A percentile compares a stretch with the other conserved stretches of the same genome.
These are phyloP conservation scores for Entelexis sorbosivorans DNA, from an alignment of 1,139 yeast genomes.

Conservation along the genomic window DNA sequence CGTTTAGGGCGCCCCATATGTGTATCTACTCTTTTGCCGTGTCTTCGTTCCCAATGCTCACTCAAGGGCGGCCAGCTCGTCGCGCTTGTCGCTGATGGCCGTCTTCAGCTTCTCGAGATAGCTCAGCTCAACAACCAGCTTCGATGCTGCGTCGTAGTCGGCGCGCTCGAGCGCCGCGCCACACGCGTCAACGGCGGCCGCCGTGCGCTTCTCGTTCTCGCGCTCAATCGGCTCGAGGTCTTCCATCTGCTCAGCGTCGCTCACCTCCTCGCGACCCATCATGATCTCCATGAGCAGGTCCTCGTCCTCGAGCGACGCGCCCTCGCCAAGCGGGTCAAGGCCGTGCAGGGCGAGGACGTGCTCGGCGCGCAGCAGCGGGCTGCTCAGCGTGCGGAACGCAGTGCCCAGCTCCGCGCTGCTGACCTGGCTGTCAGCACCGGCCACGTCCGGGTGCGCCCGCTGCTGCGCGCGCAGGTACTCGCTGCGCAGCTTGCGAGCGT, in stretches of 20 bases:
- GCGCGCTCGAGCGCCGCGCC: conserved; percentile 32
- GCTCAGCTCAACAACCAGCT: conserved; percentile 59
- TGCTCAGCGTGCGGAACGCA: conserved; percentile 59
- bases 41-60: too few species aligned
- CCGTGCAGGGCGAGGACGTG: conserved; percentile 40
- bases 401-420: conserved; percentile 50
- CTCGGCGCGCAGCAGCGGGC: conserved; percentile 62
- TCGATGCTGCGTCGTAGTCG: conserved; percentile 48
- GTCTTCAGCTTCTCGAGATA: conserved; percentile 74
- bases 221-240: conserved; percentile 45
- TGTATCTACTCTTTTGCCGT: too few species aligned
- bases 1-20: too few species aligned
- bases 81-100: conserved; percentile 51
- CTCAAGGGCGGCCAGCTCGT: conserved; percentile 8
- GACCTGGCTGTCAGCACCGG: conserved; percentile 28
- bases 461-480: conserved; percentile 70
- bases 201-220: conserved; percentile 49
- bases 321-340: conserved; percentile 33
- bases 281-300: conserved; percentile 58
- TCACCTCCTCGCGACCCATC: conserved; percentile 69
- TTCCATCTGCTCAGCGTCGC: conserved; percentile 46
- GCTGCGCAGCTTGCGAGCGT: conserved; percentile 45
- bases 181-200: conserved; percentile 33
- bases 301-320: conserved; percentile 39
- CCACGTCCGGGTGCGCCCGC: conserved; percentile 63